Evolutionary conservation across 208 protist species (phyloP).

Genomic region (Crithidia bombi): DNA sequence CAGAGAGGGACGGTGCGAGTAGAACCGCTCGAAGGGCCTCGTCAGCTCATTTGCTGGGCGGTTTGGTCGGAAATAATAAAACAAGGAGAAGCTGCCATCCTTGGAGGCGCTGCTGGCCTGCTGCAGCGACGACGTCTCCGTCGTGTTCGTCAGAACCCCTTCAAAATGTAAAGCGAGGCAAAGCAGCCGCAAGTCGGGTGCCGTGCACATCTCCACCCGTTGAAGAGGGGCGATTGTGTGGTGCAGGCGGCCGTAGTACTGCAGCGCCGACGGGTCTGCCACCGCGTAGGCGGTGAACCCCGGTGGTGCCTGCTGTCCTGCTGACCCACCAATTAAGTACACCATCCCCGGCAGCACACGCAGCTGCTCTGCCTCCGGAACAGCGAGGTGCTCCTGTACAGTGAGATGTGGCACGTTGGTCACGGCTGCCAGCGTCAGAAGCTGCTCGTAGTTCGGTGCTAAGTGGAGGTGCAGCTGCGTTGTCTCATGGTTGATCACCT

Average conservation of each 20-base stretch:
- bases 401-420: conserved; percentile 63
- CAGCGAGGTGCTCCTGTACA: conserved; percentile 34
- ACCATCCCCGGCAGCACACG: conserved; percentile 76
- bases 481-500: conserved; percentile 77
- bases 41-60: conserved; percentile 79
- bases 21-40: conserved; percentile 77
- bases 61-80: conserved; percentile 85
- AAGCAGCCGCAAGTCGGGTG: conserved; percentile 78
- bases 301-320: conserved; percentile 20
- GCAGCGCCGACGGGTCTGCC: conserved; percentile 61
- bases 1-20: conserved; percentile 60
- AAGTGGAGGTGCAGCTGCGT: conserved; percentile 79
- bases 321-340: conserved; percentile 55
- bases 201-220: conserved; percentile 61
- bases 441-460: conserved; percentile 81
- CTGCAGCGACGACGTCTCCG: conserved; percentile 42
- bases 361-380: conserved; percentile 56
- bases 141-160: conserved; percentile 31
- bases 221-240: conserved; percentile 47
- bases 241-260: conserved; percentile 85
- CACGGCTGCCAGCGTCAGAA: conserved; percentile 69
- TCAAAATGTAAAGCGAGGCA: conserved; percentile 73
- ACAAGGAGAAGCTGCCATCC: conserved; percentile 60
- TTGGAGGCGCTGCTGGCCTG: conserved; percentile 18
- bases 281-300: conserved; percentile 66